phyloP scores from a whole-genome alignment of 1,284 basidiomycete genomes.

The Ustilago hordei region DNA sequence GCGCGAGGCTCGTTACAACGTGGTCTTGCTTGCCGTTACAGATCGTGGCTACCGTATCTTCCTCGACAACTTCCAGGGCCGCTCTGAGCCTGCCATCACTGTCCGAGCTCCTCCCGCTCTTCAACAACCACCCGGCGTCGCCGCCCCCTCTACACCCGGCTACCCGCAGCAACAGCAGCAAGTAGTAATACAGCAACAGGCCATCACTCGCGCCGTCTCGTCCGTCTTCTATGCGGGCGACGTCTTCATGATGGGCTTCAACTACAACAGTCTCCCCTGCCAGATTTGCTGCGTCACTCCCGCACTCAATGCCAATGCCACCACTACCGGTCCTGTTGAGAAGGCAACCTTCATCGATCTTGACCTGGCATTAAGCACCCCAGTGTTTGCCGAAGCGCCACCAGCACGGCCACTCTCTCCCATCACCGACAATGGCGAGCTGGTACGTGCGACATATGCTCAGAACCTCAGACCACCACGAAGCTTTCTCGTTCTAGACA shows the following conservation, averaged over 20 bases:
- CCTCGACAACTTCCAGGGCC: constrained; percentile 62
- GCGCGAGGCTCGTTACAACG: constrained; percentile 47
- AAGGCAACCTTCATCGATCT: constrained; percentile 53
- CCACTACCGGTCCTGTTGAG: constrained; percentile 42
- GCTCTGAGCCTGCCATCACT: constrained; percentile 51
- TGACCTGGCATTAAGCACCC: constrained; percentile 50
- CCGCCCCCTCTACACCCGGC: constrained; percentile 13
- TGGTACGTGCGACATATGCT: constrained; percentile 80
- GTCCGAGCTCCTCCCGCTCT: constrained; percentile 47
- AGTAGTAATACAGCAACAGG: constrained; percentile 17
- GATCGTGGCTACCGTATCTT: constrained; percentile 66
- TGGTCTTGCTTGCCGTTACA: constrained; percentile 65
- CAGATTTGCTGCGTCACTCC: constrained; percentile 55
- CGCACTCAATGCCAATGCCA: constrained; percentile 34
- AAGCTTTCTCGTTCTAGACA: constrained; percentile 87
- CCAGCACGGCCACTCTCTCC: constrained; percentile 19
- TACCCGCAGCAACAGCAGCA: constrained; percentile 28
- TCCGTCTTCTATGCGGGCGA: constrained; percentile 52
- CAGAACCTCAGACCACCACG: constrained; percentile 80
- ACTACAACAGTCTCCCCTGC: constrained; percentile 41
- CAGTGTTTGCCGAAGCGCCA: constrained; percentile 56
- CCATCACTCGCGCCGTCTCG: constrained; percentile 44
- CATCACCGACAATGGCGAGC: constrained; percentile 51
- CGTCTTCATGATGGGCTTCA: constrained; percentile 57
- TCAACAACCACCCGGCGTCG: constrained; percentile 46